Evolutionary conservation across 805 yeast species (phyloP).

Genomic region (Helenozyma baotianmanensis): DNA sequence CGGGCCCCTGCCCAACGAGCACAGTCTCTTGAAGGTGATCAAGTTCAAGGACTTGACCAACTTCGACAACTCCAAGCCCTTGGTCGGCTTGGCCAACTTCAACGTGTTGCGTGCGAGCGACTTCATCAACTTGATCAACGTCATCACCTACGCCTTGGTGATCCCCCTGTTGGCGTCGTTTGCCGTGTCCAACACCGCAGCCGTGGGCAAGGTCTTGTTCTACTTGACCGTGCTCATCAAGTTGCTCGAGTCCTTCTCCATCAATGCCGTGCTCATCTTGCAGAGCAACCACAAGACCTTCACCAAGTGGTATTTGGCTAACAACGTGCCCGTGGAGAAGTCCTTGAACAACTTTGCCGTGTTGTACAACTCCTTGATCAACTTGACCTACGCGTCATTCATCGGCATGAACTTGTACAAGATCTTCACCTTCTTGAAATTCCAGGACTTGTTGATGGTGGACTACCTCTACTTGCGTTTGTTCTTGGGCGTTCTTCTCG

Average conservation of each 20-base stretch:
- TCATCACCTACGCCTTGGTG: conserved; percentile 38
- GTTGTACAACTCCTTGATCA: conserved; percentile 47
- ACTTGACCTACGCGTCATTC: conserved; percentile 54
- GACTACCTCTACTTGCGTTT: conserved; percentile 47
- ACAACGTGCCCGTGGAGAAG: conserved; percentile 58
- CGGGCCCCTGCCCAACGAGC: conserved; percentile 43
- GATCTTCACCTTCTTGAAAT: conserved; percentile 14
- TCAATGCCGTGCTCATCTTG: conserved; percentile 47
- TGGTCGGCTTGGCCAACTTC: conserved; percentile 62
- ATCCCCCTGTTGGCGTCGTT: conserved; percentile 36
- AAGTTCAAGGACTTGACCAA: conserved; percentile 47
- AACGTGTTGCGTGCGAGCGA: conserved; percentile 63
- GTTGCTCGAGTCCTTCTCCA: conserved; percentile 45
- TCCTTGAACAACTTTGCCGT: conserved; percentile 74
- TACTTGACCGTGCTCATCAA: conserved; percentile 44
- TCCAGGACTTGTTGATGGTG: conserved; percentile 9
- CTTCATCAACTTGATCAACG: conserved; percentile 42
- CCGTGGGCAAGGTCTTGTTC: conserved; percentile 23
- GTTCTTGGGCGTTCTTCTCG: conserved; percentile 55
- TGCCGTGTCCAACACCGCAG: conserved; percentile 20
- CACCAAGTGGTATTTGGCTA: conserved; percentile 60
- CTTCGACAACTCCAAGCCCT: conserved; percentile 42
- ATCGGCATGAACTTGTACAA: conserved; percentile 35
- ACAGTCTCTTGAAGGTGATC: conserved; percentile 31
- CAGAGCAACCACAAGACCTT: conserved; percentile 61